Percentiles rank a stretch among this genome's conserved stretches.
Conservation (phyloP, 768 basidiomycete genomes). For the Butyriboletus loyo region DNA sequence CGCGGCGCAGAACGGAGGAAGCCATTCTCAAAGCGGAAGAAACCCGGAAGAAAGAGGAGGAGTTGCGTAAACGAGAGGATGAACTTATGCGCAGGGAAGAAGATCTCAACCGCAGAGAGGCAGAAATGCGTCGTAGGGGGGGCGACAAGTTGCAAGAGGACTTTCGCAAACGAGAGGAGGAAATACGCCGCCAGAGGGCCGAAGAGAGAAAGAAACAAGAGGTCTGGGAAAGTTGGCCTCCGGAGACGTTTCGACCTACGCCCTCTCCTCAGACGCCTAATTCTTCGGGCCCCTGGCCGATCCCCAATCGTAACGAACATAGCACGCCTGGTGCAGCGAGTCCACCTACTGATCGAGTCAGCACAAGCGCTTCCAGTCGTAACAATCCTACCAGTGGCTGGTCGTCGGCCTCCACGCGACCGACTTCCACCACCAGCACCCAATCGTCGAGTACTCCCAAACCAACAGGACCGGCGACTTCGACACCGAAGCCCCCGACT, state of each 20-base stretch:
- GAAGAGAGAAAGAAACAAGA: conserved; percentile 32
- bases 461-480: conserved; percentile 19
- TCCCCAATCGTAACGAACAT: conserved; percentile 30
- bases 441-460: conserved; percentile 27
- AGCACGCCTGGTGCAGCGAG: conserved; percentile 34
- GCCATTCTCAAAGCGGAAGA: conserved; percentile 21
- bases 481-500: conserved; percentile 20
- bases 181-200: conserved; percentile 29
- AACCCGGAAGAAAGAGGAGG: conserved; percentile 25
- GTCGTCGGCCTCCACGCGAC: conserved; percentile 29
- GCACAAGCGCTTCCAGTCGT: conserved; percentile 28
- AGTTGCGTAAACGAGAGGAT: conserved; percentile 26
- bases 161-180: conserved; percentile 31
- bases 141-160: conserved; percentile 27
- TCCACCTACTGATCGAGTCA: conserved; percentile 31
- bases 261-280: conserved; percentile 28
- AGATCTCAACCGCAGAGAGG: conserved; percentile 29
- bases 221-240: conserved; percentile 29
- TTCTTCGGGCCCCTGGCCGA: conserved; percentile 31
- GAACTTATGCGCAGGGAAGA: conserved; percentile 31
- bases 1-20: conserved; percentile 26
- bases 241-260: conserved; percentile 21
- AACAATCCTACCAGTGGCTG: conserved; percentile 26
- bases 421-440: conserved; percentile 23
- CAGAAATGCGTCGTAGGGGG: conserved; percentile 30